Evolutionary conservation across 257 asterid species (phyloP).

Genomic region (Euphrasia confusa): DNA sequence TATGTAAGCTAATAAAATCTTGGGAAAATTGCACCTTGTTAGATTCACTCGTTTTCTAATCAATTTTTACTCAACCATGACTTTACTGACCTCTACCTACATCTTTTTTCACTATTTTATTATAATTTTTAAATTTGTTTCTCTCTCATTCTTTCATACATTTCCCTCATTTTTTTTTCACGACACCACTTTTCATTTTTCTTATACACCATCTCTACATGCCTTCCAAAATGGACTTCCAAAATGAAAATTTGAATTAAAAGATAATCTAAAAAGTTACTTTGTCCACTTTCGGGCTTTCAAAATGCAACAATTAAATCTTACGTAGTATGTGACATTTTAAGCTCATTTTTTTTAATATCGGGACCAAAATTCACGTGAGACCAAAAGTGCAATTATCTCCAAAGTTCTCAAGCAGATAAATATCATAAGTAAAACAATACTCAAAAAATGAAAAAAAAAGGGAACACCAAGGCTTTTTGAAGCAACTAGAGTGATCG

Average conservation of each 20-base stretch:
- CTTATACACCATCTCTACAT: too few species aligned
- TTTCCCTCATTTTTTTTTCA: too few species aligned
- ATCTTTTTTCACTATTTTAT: too few species aligned
- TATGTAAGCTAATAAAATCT: not conserved
- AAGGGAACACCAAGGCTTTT: not conserved
- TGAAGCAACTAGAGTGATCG: slow-evolving; percentile 20
- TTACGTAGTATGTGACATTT: not conserved
- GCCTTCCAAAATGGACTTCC: too few species aligned
- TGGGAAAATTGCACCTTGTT: not conserved
- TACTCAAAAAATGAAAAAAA: slow-evolving; percentile 4
- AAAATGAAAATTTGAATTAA: too few species aligned
- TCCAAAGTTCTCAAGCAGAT: slow-evolving; percentile 9
- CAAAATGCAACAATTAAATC: not conserved
- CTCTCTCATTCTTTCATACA: too few species aligned
- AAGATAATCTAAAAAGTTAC: too few species aligned
- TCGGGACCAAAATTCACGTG: not conserved
- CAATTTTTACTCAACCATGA: too few species aligned
- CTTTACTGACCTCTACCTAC: too few species aligned
- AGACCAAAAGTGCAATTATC: not conserved
- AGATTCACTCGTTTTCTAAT: too few species aligned
- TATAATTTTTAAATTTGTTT: too few species aligned
- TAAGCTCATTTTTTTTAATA: not conserved
- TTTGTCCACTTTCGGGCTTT: not conserved
- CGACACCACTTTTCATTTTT: too few species aligned
- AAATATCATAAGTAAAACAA: not conserved